Evolutionary conservation across 306 rosid species (phyloP).

Genomic region (Vigna unguiculata): DNA sequence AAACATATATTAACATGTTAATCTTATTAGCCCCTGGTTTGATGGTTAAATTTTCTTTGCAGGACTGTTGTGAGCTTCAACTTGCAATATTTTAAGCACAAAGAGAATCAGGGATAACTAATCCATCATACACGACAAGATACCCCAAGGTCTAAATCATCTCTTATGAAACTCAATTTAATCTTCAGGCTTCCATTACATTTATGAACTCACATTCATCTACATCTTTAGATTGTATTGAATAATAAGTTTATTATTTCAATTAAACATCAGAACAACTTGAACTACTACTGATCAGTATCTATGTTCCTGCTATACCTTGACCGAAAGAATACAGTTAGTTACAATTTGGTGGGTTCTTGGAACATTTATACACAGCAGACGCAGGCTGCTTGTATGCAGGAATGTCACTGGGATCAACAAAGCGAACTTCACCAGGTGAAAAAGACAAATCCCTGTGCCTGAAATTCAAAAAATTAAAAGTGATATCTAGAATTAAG

Average conservation of each 20-base stretch:
- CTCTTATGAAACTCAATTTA: constrained; percentile 3
- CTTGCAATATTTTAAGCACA: neutral
- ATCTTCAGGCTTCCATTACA: neutral
- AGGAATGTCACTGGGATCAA: constrained; percentile 80
- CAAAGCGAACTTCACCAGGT: constrained; percentile 92
- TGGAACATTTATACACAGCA: constrained; percentile 82
- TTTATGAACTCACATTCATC: constrained; percentile 13
- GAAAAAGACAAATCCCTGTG: constrained; percentile 84
- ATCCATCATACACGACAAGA: neutral
- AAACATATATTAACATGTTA: neutral
- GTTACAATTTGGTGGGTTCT: constrained; percentile 76
- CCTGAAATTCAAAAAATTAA: constrained; percentile 59
- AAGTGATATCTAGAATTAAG: neutral
- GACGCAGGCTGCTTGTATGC: constrained; percentile 87
- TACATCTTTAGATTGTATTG: neutral
- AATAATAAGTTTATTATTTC: neutral
- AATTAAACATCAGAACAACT: constrained; percentile 5
- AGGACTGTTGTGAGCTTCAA: neutral
- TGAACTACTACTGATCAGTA: neutral
- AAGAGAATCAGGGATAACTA: neutral
- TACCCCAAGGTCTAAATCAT: neutral
- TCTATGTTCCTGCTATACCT: constrained; percentile 9
- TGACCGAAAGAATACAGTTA: constrained; percentile 24
- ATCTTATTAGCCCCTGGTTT: neutral
- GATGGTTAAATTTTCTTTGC: neutral